Percentiles rank a stretch among this genome's conserved stretches.
phyloP scores from a whole-genome alignment of 139 green algal genomes.

The Volvox reticuliferus region DNA sequence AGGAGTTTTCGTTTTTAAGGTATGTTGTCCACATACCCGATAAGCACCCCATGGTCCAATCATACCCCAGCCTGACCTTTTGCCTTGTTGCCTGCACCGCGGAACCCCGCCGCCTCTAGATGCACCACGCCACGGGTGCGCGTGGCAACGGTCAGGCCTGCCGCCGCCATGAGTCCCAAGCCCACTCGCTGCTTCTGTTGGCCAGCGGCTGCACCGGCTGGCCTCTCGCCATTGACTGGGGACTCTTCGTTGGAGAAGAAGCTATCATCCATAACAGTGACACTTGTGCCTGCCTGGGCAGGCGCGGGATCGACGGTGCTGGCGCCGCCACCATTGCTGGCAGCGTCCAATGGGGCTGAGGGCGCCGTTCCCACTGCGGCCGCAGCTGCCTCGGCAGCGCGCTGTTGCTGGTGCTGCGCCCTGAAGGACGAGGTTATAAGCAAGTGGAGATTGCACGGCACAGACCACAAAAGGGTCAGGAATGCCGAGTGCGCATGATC shows the following conservation, averaged over 20 bases:
- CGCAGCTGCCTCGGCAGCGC: not conserved
- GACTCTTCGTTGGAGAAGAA: not conserved
- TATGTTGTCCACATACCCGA: too few relatives aligned
- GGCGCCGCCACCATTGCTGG: not conserved
- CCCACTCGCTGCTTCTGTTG: not conserved
- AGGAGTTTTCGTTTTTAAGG: too few relatives aligned
- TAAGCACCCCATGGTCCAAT: too few relatives aligned
- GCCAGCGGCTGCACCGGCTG: not conserved
- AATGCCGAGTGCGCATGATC: too few relatives aligned
- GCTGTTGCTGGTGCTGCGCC: constrained; percentile 26
- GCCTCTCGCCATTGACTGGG: not conserved
- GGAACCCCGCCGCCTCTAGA: not conserved
- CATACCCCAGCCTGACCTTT: not conserved
- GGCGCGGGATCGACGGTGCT: not conserved
- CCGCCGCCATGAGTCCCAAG: not conserved
- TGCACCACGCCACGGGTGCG: constrained; percentile 6
- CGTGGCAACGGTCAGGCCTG: not conserved
- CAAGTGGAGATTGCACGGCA: too few relatives aligned
- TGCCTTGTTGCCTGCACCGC: not conserved
- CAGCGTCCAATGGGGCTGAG: too few relatives aligned
- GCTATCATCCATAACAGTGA: constrained; percentile 15
- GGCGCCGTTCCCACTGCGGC: not conserved
- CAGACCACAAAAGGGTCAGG: too few relatives aligned
- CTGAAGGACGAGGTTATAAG: not conserved
- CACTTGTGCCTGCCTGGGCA: not conserved